A percentile compares a stretch with the other conserved stretches of the same genome.
Conservation (phyloP, 352 stramenopile species). For the Globisporangium spinosum region DNA sequence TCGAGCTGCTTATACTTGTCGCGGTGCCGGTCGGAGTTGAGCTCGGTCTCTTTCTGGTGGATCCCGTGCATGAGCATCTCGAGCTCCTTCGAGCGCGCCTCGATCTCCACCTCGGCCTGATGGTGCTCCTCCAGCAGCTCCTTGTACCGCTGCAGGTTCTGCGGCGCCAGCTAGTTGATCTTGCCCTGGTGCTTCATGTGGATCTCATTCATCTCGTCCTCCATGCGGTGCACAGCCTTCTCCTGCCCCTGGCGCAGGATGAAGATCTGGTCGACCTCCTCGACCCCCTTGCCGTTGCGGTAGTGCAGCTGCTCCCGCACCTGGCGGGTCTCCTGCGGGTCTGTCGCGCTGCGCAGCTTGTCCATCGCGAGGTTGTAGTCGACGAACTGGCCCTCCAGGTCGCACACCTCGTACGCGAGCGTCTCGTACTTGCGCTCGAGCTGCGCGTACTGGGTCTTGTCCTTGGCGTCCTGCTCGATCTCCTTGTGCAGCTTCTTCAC, state of each 20-base stretch:
- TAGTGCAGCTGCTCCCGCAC: conserved; percentile 64
- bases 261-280: conserved; percentile 89
- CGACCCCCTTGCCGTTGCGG: conserved; percentile 80
- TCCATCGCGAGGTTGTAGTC: conserved; percentile 94
- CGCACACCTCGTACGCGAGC: conserved; percentile 61
- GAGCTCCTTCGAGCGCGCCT: conserved; percentile 59
- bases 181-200: conserved; percentile 80
- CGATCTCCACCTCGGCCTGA: conserved; percentile 70
- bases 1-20: conserved; percentile 79
- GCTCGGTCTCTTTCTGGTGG: conserved; percentile 69
- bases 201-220: conserved; percentile 77
- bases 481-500: conserved; percentile 80
- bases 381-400: conserved; percentile 88
- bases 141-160: conserved; percentile 81
- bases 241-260: conserved; percentile 86
- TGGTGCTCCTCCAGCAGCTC: conserved; percentile 71
- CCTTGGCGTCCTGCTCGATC: conserved; percentile 80
- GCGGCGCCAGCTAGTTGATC: conserved; percentile 87
- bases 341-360: conserved; percentile 76
- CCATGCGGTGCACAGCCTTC: conserved; percentile 51
- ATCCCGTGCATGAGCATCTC: conserved; percentile 73
- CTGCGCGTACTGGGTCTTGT: conserved; percentile 89
- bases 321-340: conserved; percentile 62
- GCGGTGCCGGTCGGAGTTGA: conserved; percentile 62
- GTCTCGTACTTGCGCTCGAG: conserved; percentile 76